These are phyloP conservation scores for Leccinum fuscescens DNA, from an alignment of 1,284 basidiomycete species.

Conservation along the genomic window DNA sequence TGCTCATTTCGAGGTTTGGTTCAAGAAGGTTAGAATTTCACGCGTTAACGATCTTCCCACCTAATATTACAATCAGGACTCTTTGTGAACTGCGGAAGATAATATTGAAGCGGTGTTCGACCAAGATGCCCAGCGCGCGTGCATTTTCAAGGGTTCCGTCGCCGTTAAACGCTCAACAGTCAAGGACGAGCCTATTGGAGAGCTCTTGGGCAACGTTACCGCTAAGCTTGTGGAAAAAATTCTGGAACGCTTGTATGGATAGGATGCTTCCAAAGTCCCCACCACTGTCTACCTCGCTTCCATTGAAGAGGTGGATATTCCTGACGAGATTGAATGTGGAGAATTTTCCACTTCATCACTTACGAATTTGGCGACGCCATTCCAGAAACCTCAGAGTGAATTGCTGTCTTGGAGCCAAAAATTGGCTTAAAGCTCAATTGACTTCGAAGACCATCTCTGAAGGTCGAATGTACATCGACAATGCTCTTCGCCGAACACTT, in stretches of 20 bases:
- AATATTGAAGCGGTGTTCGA: constrained; percentile 98
- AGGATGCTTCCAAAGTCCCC: constrained; percentile 80
- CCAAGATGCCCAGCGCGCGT: constrained; percentile 96
- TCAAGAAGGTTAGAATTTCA: constrained; percentile 78
- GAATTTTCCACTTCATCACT: constrained; percentile 47
- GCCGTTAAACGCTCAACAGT: constrained; percentile 66
- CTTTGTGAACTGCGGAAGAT: constrained; percentile 96
- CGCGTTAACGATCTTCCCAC: no score
- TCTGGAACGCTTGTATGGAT: constrained; percentile 78
- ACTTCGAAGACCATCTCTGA: constrained; percentile 83
- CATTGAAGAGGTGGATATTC: constrained; percentile 38
- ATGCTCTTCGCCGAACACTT: constrained; percentile 87
- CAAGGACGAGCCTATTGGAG: constrained; percentile 86
- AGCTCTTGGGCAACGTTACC: constrained; percentile 89
- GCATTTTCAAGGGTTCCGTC: constrained; percentile 97
- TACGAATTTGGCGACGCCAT: constrained; percentile 58
- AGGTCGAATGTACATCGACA: constrained; percentile 81
- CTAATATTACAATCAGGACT: constrained; percentile 76
- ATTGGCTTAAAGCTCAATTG: constrained; percentile 86
- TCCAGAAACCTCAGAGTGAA: constrained; percentile 72
- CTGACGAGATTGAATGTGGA: constrained; percentile 50
- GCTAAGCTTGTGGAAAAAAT: constrained; percentile 75
- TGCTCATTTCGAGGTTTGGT: constrained; percentile 93
- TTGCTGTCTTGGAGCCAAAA: constrained; percentile 77
- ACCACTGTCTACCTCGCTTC: constrained; percentile 82